phyloP scores from a whole-genome alignment of 1,284 basidiomycete species.

The Trametes pubescens region DNA sequence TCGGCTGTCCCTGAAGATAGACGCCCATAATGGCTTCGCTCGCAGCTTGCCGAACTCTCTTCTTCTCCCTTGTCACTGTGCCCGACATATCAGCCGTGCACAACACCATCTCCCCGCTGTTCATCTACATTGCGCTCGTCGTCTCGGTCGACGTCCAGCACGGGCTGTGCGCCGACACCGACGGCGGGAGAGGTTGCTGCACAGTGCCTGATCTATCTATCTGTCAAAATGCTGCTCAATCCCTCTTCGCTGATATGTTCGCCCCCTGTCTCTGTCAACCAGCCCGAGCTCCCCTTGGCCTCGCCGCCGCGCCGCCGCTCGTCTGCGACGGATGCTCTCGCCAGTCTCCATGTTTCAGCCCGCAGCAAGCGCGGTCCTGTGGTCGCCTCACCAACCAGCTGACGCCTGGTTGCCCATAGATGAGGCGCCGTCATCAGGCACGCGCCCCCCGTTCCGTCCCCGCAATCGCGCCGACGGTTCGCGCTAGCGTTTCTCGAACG shows the following conservation, averaged over 20 bases:
- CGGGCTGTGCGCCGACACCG: background rate
- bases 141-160: background rate
- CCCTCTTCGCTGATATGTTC: constrained; percentile 7
- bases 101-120: background rate
- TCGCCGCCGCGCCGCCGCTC: background rate
- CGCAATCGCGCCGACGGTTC: constrained; percentile 2
- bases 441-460: background rate
- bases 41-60: constrained; percentile 7
- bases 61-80: background rate
- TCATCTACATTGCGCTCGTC: background rate
- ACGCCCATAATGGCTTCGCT: constrained; percentile 9
- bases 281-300: background rate
- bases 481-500: constrained; percentile 11
- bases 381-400: constrained; percentile 4
- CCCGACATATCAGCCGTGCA: background rate
- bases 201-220: constrained; percentile 9
- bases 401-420: constrained; percentile 1
- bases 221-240: constrained; percentile 1
- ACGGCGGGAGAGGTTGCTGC: background rate
- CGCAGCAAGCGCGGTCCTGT: background rate
- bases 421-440: constrained; percentile 11
- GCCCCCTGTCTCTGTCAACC: background rate
- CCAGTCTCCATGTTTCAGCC: too few species aligned
- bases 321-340: too few species aligned
- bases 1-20: constrained; percentile 4